Conservation (phyloP, 352 stramenopile genomes). For the Phytophthora cactorum region DNA sequence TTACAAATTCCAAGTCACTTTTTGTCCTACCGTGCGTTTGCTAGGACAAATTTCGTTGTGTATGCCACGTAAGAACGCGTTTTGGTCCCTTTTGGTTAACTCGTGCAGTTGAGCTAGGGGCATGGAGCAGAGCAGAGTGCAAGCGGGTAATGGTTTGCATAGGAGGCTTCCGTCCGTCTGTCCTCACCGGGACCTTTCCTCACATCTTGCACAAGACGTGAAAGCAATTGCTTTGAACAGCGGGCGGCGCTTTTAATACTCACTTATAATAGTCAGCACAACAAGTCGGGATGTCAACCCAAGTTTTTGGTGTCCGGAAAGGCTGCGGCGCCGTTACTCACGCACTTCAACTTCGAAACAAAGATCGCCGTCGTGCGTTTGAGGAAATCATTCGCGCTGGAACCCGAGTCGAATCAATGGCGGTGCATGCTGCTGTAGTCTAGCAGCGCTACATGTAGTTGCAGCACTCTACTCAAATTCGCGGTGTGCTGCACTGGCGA, state of each 20-base stretch:
- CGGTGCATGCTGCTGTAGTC: no score
- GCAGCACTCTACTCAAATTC: neutral
- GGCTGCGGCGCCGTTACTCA: slow-evolving; percentile 15
- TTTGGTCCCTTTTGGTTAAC: neutral
- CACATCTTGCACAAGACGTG: slow-evolving; percentile 1
- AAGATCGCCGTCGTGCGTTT: slow-evolving; percentile 7
- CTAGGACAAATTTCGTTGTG: no score
- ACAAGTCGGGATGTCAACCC: slow-evolving; percentile 8
- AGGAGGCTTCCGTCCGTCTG: neutral
- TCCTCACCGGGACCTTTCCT: slow-evolving; percentile 5
- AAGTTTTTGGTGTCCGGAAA: slow-evolving; percentile 10
- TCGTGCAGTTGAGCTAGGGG: neutral
- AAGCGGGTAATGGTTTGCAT: neutral
- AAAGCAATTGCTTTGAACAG: slow-evolving; percentile 2
- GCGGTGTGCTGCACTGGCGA: neutral
- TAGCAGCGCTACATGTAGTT: neutral
- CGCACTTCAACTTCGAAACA: slow-evolving; percentile 26
- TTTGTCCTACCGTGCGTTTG: no score
- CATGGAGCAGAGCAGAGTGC: neutral
- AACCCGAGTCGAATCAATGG: neutral
- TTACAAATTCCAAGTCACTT: no score
- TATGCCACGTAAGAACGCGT: no score
- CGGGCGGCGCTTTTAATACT: neutral
- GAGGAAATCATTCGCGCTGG: neutral
- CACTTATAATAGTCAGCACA: slow-evolving; percentile 2